Evolutionary conservation across 352 stramenopile species (phyloP), one percentile per base, ranked within the genome.

Genomic region (Phytophthora podocarpi): DNA sequence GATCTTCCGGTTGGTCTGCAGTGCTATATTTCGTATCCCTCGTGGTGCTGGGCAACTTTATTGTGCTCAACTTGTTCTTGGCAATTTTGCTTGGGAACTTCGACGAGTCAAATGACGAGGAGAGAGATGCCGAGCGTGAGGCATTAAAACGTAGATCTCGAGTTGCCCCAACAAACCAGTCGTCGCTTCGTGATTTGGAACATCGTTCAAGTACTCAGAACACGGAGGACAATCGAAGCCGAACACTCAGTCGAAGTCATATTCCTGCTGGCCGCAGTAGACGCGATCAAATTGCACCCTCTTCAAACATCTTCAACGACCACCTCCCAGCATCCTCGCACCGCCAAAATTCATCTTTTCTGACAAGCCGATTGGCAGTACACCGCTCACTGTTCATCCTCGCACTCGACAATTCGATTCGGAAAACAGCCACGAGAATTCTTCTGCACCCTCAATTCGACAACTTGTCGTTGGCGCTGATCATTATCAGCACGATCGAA

Each of bases 21-120:
- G 72, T 78, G 30, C 12, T 93, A 24, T 98, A 97, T 59, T 95
- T 95, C 40, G 50, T 95, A 21, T 89, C 81, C 10, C 61, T 97
- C 16, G 70, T 98, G 30, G 69, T 98, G 1, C 37, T 98, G 10
- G 93, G 89, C 23, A 84, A 91, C 15, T 97, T 97, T 64, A 92
- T 97, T 28, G 73, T 97, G 32, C 66, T 98, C 12, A 98, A 97
- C 59, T 65, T 98, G 12, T 97, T 98, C 54, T 74, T 97, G 1
- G 92, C 91, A 1, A 97, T 98, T 51, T 70, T 98, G 32, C 75
- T 98, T 4, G 78, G 73, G 5, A 93, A 96, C 46, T 97, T 98
- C 61, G 85, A 93, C 30, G 77, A 85, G 34, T 81, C 77, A 2
- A 84, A 74, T 42, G 78, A 90, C 13, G 76, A 89, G 26, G 70